Evolutionary conservation across 768 basidiomycete species (phyloP), one percentile per base, ranked within the genome.

Genomic region (Cystobasidium tubakii): DNA sequence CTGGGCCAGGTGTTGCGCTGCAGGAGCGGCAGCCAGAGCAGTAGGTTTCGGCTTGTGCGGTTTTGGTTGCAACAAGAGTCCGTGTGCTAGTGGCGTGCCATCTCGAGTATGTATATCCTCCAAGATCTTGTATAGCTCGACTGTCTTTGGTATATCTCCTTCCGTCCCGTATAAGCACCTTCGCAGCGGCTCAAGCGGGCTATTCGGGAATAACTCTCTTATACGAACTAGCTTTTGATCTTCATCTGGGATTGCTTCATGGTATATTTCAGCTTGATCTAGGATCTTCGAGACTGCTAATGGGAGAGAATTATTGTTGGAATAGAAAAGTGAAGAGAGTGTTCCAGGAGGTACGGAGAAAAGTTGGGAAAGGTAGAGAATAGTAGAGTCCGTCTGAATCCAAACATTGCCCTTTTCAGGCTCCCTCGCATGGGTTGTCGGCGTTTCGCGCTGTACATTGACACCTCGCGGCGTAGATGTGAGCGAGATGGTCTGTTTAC

Each of bases 121-220:
- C 42, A 77, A 60, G 54, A 76, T 66, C 15, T 33, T 25, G 23
- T 75, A 74, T 9, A 79, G 74, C 66, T 79, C 78, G 23, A 79
- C 74, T 36, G 77, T 75, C 57, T 77, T 73, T 25, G 67, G 65
- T n/a, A 76, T n/a, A 39, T 78, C 74, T 0, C 77, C 78, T 25
- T 74, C 66, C 1, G 76, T 76, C 0, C 75, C 78, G 36, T 60
- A 74, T 19, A 78, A 29, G 55, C 66, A 74, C 25, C 69, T 12
- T 12, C 33, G 15, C 3, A 71, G 54, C 19, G 69, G 34, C 13
- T 36, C 34, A 19, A 57, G 29, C 19, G 54, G 15, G 33, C 55
- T 60, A 21, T 71, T 53, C 1, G 69, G 69, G 25, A 71, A 71
- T 31, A 71, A 55, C 19, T 55, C 44, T 10, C 66, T 50, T 34